Evolutionary conservation across 2,329 filamentous ascomycete genomes (phyloP).

Genomic region (Colletotrichum abscissum): DNA sequence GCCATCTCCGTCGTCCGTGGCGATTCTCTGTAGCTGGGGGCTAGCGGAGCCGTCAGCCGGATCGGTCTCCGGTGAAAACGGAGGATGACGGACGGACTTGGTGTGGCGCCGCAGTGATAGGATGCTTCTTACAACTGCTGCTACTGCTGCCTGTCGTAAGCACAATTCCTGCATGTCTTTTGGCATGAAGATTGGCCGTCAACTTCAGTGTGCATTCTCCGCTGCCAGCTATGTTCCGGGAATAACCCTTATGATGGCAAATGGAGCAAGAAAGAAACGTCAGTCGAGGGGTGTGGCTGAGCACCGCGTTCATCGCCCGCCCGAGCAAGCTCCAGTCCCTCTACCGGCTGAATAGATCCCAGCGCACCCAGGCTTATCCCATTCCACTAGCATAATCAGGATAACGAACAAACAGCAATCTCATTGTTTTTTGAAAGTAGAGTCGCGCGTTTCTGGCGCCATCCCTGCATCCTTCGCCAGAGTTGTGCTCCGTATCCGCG

Average conservation of each 20-base stretch:
- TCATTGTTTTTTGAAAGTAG: neutral
- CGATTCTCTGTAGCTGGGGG: neutral
- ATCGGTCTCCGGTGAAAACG: neutral
- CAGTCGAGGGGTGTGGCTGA: neutral
- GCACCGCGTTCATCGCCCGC: neutral
- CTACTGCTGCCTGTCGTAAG: neutral
- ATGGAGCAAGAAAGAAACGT: neutral
- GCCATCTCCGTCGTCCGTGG: neutral
- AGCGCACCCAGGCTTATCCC: neutral
- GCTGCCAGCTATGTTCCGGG: too few species aligned
- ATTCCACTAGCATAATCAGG: too few species aligned
- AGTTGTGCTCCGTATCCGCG: neutral
- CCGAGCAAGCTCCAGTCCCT: neutral
- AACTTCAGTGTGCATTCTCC: too few species aligned
- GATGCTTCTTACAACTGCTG: neutral
- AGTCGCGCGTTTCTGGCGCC: neutral
- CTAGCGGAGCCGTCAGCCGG: neutral
- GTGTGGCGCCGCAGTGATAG: neutral
- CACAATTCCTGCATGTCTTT: neutral
- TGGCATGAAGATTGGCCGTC: neutral
- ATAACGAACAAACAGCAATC: too few species aligned
- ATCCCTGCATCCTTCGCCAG: neutral
- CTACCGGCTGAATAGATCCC: neutral
- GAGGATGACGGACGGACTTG: neutral
- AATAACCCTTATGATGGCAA: neutral